These are phyloP conservation scores for Candida krabiensis DNA, from an alignment of 805 yeast genomes.

Conservation along the genomic window DNA sequence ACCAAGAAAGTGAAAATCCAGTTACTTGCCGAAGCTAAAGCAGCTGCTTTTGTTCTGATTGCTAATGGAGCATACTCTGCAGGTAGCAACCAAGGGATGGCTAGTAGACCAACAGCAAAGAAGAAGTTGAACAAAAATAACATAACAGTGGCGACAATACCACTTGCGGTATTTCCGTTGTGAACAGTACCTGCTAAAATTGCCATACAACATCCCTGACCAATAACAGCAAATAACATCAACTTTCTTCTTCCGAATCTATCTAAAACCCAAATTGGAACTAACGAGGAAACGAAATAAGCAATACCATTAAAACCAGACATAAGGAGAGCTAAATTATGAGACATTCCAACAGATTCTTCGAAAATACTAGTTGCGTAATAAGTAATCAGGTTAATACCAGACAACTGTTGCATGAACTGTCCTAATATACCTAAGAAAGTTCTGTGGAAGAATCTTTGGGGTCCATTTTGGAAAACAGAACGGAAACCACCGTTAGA, in stretches of 20 bases:
- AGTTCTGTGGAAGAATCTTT: constrained; percentile 41
- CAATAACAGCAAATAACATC: constrained; percentile 59
- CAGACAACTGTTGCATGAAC: constrained; percentile 71
- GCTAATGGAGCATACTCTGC: constrained; percentile 64
- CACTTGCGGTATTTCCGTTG: constrained; percentile 41
- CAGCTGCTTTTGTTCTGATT: constrained; percentile 66
- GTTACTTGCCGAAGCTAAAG: constrained; percentile 67
- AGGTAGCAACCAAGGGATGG: constrained; percentile 50
- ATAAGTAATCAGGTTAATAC: constrained; percentile 71
- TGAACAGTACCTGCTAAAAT: constrained; percentile 52
- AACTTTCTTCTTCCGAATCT: constrained; percentile 64
- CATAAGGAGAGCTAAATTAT: constrained; percentile 40
- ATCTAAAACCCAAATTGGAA: constrained; percentile 54
- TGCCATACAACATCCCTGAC: constrained; percentile 61
- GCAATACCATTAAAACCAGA: constrained; percentile 38
- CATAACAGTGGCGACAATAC: constrained; percentile 52
- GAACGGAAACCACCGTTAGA: constrained; percentile 54
- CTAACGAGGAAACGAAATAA: constrained; percentile 48
- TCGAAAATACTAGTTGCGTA: constrained; percentile 63
- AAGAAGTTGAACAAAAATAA: constrained; percentile 63
- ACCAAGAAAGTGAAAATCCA: constrained; percentile 74
- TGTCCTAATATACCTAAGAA: constrained; percentile 55
- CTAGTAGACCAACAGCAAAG: constrained; percentile 70
- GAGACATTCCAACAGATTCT: constrained; percentile 48
- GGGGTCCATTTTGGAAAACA: constrained; percentile 36